Conservation (phyloP, 2,329 filamentous ascomycete genomes). For the Mollisiaceae sp. region DNA sequence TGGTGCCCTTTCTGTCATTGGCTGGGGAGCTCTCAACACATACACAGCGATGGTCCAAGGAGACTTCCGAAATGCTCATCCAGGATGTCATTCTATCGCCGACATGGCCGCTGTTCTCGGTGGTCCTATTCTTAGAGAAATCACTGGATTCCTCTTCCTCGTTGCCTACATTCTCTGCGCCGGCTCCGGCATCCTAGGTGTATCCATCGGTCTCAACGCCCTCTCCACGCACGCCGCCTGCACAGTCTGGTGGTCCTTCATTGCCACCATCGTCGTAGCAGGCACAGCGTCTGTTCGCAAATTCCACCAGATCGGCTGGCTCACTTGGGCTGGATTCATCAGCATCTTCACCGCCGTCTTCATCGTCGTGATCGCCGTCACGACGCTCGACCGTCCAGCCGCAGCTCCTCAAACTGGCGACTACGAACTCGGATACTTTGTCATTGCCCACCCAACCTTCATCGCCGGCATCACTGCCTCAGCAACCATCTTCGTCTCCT, state of each 20-base stretch:
- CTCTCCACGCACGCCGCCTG: constrained; percentile 62
- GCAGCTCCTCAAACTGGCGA: constrained; percentile 63
- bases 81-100: constrained; percentile 57
- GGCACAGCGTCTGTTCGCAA: constrained; percentile 59
- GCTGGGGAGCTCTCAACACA: constrained; percentile 45
- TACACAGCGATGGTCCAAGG: constrained; percentile 55
- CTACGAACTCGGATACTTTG: constrained; percentile 63
- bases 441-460: constrained; percentile 61
- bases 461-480: constrained; percentile 62
- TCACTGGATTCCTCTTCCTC: constrained; percentile 61
- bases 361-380: constrained; percentile 59
- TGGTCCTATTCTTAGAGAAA: constrained; percentile 55
- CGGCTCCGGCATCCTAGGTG: constrained; percentile 62
- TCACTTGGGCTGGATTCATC: constrained; percentile 64
- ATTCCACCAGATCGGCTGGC: constrained; percentile 64
- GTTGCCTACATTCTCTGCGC: constrained; percentile 61
- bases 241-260: constrained; percentile 61
- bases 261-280: constrained; percentile 57
- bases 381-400: constrained; percentile 60
- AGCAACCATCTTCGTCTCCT: constrained; percentile 64
- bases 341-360: constrained; percentile 63
- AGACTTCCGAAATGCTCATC: constrained; percentile 56
- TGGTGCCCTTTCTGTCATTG: constrained; percentile 50
- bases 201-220: constrained; percentile 64
- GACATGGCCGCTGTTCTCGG: constrained; percentile 65